Evolutionary conservation across 805 yeast genomes (phyloP).

Genomic region (Lachancea nothofagi): DNA sequence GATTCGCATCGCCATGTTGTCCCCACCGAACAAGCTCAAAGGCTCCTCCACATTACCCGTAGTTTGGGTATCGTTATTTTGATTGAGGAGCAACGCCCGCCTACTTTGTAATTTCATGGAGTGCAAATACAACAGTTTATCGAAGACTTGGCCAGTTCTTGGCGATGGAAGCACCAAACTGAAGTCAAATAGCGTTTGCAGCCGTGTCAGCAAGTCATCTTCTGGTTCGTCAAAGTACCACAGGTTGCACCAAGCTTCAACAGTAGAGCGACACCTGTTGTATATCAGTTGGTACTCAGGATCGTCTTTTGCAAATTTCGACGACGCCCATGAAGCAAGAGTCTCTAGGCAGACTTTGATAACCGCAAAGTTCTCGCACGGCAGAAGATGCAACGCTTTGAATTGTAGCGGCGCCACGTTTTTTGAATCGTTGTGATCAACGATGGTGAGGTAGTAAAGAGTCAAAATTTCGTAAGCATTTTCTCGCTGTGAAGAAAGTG

Average conservation of each 20-base stretch:
- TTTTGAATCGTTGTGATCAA: conserved; percentile 14
- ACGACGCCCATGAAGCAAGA: conserved; percentile 20
- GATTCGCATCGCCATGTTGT: conserved; percentile 7
- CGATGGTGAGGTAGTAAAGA: conserved; percentile 25
- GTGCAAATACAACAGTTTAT: conserved; percentile 11
- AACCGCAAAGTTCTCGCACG: conserved; percentile 25
- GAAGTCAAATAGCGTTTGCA: conserved; percentile 13
- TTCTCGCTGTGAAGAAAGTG: conserved; percentile 15
- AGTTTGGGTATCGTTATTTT: neutral
- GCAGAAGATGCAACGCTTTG: conserved; percentile 24
- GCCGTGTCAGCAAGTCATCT: conserved; percentile 15
- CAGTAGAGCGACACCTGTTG: conserved; percentile 20
- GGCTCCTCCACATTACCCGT: conserved; percentile 20
- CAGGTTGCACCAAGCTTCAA: conserved; percentile 23
- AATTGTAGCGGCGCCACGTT: conserved; percentile 23
- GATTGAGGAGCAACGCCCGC: neutral
- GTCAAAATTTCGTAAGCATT: conserved; percentile 27
- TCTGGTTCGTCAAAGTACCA: conserved; percentile 20
- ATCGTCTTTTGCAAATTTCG: conserved; percentile 11
- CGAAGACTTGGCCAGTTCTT: conserved; percentile 1
- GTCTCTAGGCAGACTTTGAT: conserved; percentile 22
- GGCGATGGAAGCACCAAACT: conserved; percentile 3
- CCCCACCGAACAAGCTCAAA: conserved; percentile 23
- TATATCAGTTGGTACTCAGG: conserved; percentile 20
- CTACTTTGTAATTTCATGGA: conserved; percentile 6